phyloP scores from a whole-genome alignment of 1,284 basidiomycete genomes.

The Coniophora puteana region DNA sequence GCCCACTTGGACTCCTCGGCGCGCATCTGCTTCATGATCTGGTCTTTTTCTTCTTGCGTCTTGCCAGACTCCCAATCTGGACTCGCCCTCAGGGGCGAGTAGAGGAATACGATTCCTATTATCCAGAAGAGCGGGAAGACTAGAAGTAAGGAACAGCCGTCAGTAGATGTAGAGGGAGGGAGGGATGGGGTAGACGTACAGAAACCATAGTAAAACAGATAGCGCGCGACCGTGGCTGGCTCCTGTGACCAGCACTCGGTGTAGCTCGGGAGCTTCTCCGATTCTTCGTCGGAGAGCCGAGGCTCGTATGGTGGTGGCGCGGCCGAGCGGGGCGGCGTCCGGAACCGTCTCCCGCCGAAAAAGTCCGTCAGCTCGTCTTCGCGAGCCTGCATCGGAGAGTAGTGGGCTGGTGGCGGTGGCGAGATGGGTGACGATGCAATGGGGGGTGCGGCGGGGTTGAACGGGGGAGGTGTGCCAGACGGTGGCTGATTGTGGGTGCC shows the following conservation, averaged over 20 bases:
- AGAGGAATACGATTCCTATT: constrained; percentile 34
- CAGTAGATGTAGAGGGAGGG: not conserved
- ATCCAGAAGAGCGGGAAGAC: constrained; percentile 44
- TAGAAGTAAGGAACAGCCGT: constrained; percentile 8
- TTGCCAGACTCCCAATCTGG: constrained; percentile 35
- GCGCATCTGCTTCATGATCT: constrained; percentile 33
- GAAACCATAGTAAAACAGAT: constrained; percentile 29
- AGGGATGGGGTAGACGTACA: constrained; percentile 14
- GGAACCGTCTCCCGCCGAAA: constrained; percentile 24
- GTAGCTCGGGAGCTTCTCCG: constrained; percentile 27
- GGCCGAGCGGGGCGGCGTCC: constrained; percentile 10
- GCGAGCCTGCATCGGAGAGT: constrained; percentile 21
- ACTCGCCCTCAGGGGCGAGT: constrained; percentile 33
- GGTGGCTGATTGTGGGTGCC: too few species aligned
- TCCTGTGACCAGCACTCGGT: constrained; percentile 11
- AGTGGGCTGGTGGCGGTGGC: constrained; percentile 19
- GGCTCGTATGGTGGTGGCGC: constrained; percentile 24
- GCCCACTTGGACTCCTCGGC: constrained; percentile 37
- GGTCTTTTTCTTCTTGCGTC: constrained; percentile 31
- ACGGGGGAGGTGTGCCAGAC: too few species aligned
- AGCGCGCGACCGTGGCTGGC: constrained; percentile 25
- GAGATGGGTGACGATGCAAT: constrained; percentile 17
- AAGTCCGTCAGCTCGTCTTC: constrained; percentile 28
- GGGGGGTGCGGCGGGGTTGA: constrained; percentile 11
- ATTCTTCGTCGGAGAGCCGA: constrained; percentile 29